phyloP scores from a whole-genome alignment of 208 protist genomes.

The Leishmania tarentolae region DNA sequence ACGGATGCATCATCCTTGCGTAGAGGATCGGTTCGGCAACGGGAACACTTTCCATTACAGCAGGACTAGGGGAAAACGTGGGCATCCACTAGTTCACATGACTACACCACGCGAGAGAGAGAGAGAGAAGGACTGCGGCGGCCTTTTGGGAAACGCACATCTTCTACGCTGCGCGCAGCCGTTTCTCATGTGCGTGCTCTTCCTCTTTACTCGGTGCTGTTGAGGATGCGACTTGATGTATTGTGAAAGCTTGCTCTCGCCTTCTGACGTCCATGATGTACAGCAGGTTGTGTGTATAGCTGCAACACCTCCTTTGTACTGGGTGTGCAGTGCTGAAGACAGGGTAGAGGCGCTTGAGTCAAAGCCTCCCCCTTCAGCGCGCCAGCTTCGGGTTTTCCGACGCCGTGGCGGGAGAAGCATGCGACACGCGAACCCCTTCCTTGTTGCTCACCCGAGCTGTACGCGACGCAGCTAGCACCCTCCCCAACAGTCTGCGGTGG shows the following conservation, averaged over 20 bases:
- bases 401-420: background rate
- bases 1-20: background rate
- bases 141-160: background rate
- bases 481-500: background rate
- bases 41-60: background rate
- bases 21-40: background rate
- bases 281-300: background rate
- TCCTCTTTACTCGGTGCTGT: background rate
- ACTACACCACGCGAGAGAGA: background rate
- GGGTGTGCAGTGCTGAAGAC: background rate
- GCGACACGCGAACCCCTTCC: background rate
- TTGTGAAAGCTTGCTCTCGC: background rate
- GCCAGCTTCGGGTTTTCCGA: background rate
- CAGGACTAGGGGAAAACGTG: background rate
- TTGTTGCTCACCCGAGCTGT: background rate
- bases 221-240: background rate
- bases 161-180: background rate
- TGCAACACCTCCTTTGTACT: background rate
- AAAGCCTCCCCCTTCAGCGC: background rate
- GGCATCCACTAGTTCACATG: background rate
- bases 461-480: background rate
- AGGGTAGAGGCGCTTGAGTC: background rate
- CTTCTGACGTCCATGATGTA: conserved; percentile 1
- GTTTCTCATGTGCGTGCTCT: background rate
- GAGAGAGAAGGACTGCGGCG: background rate